phyloP scores from a whole-genome alignment of 2,329 filamentous ascomycete species.

The Magnaporthiopsis rhizophila region DNA sequence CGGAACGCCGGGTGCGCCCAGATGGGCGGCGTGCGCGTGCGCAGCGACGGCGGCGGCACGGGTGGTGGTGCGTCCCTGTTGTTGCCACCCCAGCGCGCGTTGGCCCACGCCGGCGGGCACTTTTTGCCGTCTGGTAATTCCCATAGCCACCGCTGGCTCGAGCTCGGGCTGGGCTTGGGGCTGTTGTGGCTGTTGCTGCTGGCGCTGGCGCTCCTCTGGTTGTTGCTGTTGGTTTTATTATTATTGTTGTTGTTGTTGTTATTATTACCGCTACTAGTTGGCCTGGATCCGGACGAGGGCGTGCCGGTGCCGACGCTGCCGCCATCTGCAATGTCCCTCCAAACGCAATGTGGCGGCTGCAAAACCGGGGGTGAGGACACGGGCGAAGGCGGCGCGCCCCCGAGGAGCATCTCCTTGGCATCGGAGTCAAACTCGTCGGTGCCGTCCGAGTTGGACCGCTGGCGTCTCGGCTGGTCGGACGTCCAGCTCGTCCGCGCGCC shows the following conservation, averaged over 20 bases:
- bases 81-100: conserved; percentile 4
- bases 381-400: background rate
- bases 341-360: too few relatives aligned
- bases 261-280: background rate
- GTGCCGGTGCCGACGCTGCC: too few relatives aligned
- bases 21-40: conserved; percentile 6
- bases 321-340: too few relatives aligned
- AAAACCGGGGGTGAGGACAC: background rate
- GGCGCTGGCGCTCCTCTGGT: background rate
- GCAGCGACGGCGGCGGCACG: conserved; percentile 3
- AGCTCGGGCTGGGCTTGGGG: conserved; percentile 1
- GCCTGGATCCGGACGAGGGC: too few relatives aligned
- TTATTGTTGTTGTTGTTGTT: background rate
- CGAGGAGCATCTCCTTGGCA: conserved; percentile 7
- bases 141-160: conserved; percentile 6
- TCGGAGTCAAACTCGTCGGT: conserved; percentile 2
- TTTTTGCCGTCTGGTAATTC: conserved; percentile 6
- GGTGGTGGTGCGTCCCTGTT: conserved; percentile 4
- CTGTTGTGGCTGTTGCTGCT: background rate
- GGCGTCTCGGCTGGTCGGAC: background rate
- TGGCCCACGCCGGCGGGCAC: conserved; percentile 7
- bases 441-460: background rate
- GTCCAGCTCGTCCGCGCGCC: background rate
- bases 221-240: too few relatives aligned
- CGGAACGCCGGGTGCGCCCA: conserved; percentile 7